Percentiles rank a stretch among this genome's conserved stretches.
Conservation (phyloP, 1,284 basidiomycete species). For the Sanghuangporus baumii region DNA sequence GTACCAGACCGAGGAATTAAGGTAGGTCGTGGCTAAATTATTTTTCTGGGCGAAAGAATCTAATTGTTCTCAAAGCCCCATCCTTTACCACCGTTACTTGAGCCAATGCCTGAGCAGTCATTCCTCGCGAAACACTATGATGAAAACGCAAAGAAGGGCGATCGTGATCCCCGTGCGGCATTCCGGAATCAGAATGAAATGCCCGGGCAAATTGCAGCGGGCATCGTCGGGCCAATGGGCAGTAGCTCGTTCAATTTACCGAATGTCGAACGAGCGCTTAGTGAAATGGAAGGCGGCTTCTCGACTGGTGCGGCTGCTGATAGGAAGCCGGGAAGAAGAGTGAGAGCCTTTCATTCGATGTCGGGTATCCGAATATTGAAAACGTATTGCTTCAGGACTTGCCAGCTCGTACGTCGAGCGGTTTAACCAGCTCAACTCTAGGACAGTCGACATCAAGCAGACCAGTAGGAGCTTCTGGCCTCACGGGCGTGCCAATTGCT, state of each 20-base stretch:
- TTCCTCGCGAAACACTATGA: conserved; percentile 89
- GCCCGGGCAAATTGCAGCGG: conserved; percentile 40
- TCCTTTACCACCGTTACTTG: conserved; percentile 68
- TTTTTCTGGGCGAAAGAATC: neutral
- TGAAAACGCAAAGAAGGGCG: conserved; percentile 81
- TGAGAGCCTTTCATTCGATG: conserved; percentile 18
- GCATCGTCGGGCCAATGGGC: conserved; percentile 86
- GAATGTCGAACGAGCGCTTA: conserved; percentile 78
- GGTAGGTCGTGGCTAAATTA: conserved; percentile 33
- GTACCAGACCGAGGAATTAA: conserved; percentile 71
- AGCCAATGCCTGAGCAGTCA: conserved; percentile 75
- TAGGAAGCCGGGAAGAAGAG: conserved; percentile 21
- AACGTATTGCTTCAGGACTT: conserved; percentile 11
- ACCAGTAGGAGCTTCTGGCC: conserved; percentile 35
- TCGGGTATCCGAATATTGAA: neutral
- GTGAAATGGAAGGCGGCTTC: conserved; percentile 65
- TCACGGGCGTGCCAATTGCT: conserved; percentile 40
- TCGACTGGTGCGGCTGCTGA: conserved; percentile 5
- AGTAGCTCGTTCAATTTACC: conserved; percentile 79
- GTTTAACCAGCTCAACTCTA: conserved; percentile 23
- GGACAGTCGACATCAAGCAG: conserved; percentile 21
- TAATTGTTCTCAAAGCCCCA: conserved; percentile 40
- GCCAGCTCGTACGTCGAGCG: conserved; percentile 22
- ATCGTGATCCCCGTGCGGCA: conserved; percentile 81
- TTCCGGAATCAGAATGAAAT: conserved; percentile 71